Percentiles rank a stretch among this genome's conserved stretches.
Conservation (phyloP, 164 flowering plant genomes). For the Litsea cubeba region DNA sequence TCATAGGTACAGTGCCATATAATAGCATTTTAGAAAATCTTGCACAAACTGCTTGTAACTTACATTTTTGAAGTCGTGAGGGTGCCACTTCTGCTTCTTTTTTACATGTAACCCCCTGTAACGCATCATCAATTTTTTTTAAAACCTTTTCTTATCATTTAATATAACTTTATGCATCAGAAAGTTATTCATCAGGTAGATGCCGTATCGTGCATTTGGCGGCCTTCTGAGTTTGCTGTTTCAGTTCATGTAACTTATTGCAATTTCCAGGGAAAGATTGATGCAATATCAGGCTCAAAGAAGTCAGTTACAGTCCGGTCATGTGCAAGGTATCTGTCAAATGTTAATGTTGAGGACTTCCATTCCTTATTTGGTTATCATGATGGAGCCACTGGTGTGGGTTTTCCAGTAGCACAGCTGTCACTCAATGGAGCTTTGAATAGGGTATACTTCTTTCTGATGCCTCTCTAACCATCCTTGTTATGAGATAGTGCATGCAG, state of each 20-base stretch:
- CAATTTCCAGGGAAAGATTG: slow-evolving; percentile 17
- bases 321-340: slow-evolving; percentile 18
- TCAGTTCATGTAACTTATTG: background rate
- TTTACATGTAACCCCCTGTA: background rate
- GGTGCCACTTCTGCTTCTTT: background rate
- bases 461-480: background rate
- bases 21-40: no score
- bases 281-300: slow-evolving; percentile 18
- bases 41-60: no score
- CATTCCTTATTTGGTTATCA: slow-evolving; percentile 19
- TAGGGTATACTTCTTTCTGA: slow-evolving; percentile 13
- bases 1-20: no score
- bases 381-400: slow-evolving; percentile 10
- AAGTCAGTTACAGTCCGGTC: slow-evolving; percentile 12
- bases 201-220: background rate
- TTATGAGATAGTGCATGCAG: background rate
- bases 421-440: slow-evolving; percentile 21
- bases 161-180: background rate
- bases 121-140: background rate
- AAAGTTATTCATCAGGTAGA: background rate
- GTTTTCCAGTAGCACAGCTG: slow-evolving; percentile 17
- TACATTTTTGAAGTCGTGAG: no score
- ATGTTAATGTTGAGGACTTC: slow-evolving; percentile 14
- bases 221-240: background rate
- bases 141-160: background rate